phyloP scores from a whole-genome alignment of 208 protist genomes.

The Crithidia fasciculata region DNA sequence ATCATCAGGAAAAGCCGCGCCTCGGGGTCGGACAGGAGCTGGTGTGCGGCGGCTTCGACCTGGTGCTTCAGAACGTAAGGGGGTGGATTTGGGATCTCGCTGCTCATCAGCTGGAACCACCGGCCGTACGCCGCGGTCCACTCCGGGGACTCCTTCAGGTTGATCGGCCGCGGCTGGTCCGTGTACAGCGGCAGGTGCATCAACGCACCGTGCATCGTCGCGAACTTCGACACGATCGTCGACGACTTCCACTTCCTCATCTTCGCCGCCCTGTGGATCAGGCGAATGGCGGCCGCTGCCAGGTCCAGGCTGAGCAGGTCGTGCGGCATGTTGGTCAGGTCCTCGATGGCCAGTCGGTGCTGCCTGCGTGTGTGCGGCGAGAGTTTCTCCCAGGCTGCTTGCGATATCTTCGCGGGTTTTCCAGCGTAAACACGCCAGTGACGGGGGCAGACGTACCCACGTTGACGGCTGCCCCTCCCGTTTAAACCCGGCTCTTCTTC shows the following conservation, averaged over 20 bases:
- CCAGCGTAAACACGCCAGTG: not conserved
- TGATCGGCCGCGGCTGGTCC: too few relatives aligned
- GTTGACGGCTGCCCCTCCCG: slow-evolving; percentile 1
- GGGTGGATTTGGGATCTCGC: too few relatives aligned
- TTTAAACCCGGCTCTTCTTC: not conserved
- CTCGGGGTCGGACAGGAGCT: too few relatives aligned
- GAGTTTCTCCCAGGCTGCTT: slow-evolving; percentile 3
- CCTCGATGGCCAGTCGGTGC: not conserved
- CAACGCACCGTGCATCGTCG: too few relatives aligned
- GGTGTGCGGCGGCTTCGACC: too few relatives aligned
- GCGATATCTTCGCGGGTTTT: not conserved
- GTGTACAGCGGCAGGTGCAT: too few relatives aligned
- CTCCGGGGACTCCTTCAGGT: too few relatives aligned
- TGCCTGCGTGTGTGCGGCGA: not conserved
- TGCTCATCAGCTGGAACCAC: too few relatives aligned
- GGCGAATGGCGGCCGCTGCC: not conserved
- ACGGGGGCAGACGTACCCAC: slow-evolving; percentile 8
- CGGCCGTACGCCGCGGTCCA: too few relatives aligned
- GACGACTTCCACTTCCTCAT: not conserved
- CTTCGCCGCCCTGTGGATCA: not conserved
- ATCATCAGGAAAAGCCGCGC: too few relatives aligned
- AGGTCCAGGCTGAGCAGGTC: not conserved
- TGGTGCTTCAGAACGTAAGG: too few relatives aligned
- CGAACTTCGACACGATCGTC: too few relatives aligned
- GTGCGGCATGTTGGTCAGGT: slow-evolving; percentile 1